Evolutionary conservation across 176 grass and related monocot species (phyloP).

Genomic region (Raddia distichophylla): DNA sequence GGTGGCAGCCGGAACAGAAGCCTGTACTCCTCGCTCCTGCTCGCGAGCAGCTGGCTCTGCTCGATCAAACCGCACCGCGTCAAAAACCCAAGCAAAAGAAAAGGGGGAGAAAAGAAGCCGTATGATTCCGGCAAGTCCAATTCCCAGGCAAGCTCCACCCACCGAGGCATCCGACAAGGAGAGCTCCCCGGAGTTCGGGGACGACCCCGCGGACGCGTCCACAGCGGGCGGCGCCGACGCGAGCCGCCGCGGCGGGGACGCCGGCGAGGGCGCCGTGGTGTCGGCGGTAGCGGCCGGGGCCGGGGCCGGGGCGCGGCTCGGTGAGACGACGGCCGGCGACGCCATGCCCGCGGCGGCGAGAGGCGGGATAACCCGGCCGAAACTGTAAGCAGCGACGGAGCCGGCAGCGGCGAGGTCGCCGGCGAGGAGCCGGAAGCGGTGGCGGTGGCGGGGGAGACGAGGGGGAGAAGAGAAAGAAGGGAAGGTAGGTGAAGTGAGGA

Average conservation of each 20-base stretch:
- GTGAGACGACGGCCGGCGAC: conserved; percentile 28
- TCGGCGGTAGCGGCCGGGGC: conserved; percentile 14
- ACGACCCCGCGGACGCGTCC: conserved; percentile 31
- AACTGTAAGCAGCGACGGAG: not conserved
- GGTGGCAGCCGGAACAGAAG: conserved; percentile 80
- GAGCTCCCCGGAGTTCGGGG: conserved; percentile 51
- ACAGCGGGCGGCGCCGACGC: conserved; percentile 31
- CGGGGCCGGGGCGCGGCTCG: not conserved
- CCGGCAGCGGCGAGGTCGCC: not conserved
- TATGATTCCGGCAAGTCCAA: conserved; percentile 26
- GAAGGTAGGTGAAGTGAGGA: not conserved
- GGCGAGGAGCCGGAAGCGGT: conserved; percentile 1
- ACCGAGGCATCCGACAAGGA: conserved; percentile 38
- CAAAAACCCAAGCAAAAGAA: conserved; percentile 17
- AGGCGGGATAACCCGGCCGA: no score
- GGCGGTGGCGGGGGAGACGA: conserved; percentile 38
- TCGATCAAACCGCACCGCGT: conserved; percentile 21
- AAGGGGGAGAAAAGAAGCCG: not conserved
- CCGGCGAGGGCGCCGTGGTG: conserved; percentile 44
- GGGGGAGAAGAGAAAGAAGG: not conserved
- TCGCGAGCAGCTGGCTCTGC: conserved; percentile 58
- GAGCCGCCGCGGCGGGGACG: conserved; percentile 49
- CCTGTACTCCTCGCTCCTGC: conserved; percentile 91
- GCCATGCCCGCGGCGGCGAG: conserved; percentile 22
- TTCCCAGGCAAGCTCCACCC: conserved; percentile 40